Conservation (phyloP, 352 stramenopile species). For the Phytophthora pseudosyringae region DNA sequence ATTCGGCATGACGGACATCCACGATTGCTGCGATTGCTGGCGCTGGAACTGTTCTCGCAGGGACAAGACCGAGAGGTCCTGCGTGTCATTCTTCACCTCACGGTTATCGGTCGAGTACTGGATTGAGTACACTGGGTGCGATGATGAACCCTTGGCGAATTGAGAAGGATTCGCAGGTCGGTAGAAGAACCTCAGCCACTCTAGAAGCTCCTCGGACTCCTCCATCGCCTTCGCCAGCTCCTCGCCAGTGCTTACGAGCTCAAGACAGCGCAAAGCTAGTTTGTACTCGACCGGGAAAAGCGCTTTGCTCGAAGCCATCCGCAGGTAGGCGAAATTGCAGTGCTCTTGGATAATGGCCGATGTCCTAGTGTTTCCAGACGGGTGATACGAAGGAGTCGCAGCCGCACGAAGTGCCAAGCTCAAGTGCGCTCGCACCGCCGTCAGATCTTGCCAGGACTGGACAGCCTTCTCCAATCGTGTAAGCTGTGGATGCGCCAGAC, state of each 20-base stretch:
- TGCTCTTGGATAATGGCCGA: constrained; percentile 37
- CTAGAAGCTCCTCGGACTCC: constrained; percentile 41
- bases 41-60: constrained; percentile 38
- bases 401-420: constrained; percentile 47
- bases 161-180: constrained; percentile 64
- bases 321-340: constrained; percentile 36
- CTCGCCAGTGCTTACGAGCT: constrained; percentile 42
- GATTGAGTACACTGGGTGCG: constrained; percentile 61
- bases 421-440: constrained; percentile 45
- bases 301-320: constrained; percentile 47
- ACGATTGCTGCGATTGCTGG: constrained; percentile 40
- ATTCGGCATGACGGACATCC: constrained; percentile 44
- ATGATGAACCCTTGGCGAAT: constrained; percentile 56
- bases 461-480: constrained; percentile 48
- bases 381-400: constrained; percentile 25
- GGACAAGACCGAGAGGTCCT: constrained; percentile 11
- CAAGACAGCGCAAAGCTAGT: constrained; percentile 51
- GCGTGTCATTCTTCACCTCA: background rate
- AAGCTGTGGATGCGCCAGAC: constrained; percentile 16
- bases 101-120: constrained; percentile 40
- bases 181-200: constrained; percentile 76
- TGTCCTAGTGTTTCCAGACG: constrained; percentile 15
- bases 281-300: constrained; percentile 75
- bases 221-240: constrained; percentile 37
- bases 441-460: constrained; percentile 50